Base-by-base conservation (phyloP, 345 rosid species). In the Syzygium aromaticum region DNA sequence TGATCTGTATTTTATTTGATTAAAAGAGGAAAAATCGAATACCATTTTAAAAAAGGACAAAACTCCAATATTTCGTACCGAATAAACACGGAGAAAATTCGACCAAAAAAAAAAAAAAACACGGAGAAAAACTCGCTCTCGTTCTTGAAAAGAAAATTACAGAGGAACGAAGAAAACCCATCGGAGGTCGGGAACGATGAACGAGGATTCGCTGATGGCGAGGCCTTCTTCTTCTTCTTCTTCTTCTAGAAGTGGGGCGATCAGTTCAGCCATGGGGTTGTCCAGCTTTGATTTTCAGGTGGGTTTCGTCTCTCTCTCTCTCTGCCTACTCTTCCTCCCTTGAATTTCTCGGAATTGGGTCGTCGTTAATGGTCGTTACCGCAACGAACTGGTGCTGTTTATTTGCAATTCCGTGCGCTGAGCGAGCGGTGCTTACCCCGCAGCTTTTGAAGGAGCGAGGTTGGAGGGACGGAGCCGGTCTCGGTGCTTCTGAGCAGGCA, bases 201-300 rank as follows among this genome's bases (percentile, higher is more conserved):
- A 19, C 82, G 82, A 73, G 14, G 82, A 38, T 73, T 73, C 82
- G 27, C 49, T 22, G 49, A 73, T 38, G 82, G 27, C 49, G 82
- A 38, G 49, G 49, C 78, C 43, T 14, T 61, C 46, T 0, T 23
- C 54, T 14, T 84, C 40, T 4, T n/a, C 51, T 52, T 51, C 64
- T 11, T 38, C 51, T 28, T 23, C 54, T 4, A 19, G 52, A 52
- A 28, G 86, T 13, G 77, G 53, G 3, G 67, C n/a, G 11, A 23
- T 38, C 53, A 10, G n/a, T 46, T 57, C 86, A 5, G 87, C 89
- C 38, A 89, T 86, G n/a, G 85, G 80, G 8, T 86, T 89, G 77
- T 86, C 89, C 52, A 86, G 88, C 86, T 40, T 87, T 8, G 88
- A 89, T 5, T 89, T 89, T 78, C 89, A 87, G 89, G 90, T 88